Percentiles rank a stretch among this genome's conserved stretches.
phyloP scores from a whole-genome alignment of 2,329 filamentous ascomycete species.

The Aspergillus neoniger region DNA sequence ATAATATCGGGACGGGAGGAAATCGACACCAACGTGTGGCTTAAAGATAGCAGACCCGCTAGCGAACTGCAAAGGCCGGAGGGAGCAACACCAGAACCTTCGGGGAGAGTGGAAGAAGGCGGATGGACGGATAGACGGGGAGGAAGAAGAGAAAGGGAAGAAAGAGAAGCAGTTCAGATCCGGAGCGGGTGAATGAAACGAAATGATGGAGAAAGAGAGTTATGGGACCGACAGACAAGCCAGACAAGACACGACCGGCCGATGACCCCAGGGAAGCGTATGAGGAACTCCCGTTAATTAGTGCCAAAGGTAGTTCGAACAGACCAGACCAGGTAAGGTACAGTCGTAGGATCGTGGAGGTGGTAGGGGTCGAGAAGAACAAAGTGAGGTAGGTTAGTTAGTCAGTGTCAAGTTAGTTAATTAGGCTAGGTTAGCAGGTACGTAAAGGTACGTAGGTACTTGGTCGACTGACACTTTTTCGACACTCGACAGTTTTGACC shows the following conservation, averaged over 20 bases:
- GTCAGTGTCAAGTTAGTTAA: neutral
- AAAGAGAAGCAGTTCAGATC: conserved; percentile 4
- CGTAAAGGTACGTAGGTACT: neutral
- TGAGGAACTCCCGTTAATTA: conserved; percentile 6
- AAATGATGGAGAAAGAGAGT: conserved; percentile 6
- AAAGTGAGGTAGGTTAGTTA: neutral
- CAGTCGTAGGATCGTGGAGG: neutral
- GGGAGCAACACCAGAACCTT: conserved; percentile 6
- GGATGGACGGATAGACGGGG: conserved; percentile 5
- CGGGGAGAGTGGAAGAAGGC: conserved; percentile 1
- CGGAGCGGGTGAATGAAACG: conserved; percentile 3
- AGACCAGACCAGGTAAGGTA: conserved; percentile 8
- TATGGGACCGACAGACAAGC: neutral
- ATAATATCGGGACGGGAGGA: conserved; percentile 21
- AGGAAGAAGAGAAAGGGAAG: neutral
- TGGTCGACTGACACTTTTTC: no score
- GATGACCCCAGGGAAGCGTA: conserved; percentile 2
- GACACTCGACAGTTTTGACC: neutral
- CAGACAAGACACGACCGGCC: neutral
- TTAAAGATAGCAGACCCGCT: conserved; percentile 29
- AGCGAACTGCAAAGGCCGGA: conserved; percentile 22
- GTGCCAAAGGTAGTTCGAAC: neutral
- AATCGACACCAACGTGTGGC: conserved; percentile 30
- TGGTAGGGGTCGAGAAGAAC: neutral
- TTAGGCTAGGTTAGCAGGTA: neutral